Percentiles rank a stretch among this genome's conserved stretches.
Conservation (phyloP, 2,329 filamentous ascomycete genomes). For the Pseudohalonectria lignicola region DNA sequence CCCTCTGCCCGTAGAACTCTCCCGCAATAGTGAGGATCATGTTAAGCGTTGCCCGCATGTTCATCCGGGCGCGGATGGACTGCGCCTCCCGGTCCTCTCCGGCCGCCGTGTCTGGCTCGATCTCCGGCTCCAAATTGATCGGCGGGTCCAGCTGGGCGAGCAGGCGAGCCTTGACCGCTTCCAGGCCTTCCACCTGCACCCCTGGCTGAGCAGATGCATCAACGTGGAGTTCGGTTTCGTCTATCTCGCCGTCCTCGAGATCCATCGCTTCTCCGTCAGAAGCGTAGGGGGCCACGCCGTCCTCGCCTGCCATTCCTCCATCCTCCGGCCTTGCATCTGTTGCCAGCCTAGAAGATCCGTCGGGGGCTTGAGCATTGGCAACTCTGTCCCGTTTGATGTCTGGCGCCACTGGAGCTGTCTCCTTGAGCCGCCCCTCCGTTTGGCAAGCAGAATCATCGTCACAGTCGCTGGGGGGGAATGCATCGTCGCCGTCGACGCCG, state of each 20-base stretch:
- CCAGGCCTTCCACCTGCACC: slow-evolving; percentile 28
- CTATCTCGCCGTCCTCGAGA: slow-evolving; percentile 14
- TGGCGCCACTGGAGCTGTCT: too few relatives aligned
- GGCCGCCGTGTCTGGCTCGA: slow-evolving; percentile 6
- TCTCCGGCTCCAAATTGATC: slow-evolving; percentile 4
- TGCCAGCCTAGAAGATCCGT: too few relatives aligned
- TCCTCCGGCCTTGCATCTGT: background rate
- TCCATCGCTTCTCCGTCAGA: too few relatives aligned
- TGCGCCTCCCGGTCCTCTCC: slow-evolving; percentile 15
- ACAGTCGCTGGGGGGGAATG: too few relatives aligned
- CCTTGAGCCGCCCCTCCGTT: too few relatives aligned
- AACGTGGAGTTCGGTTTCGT: slow-evolving; percentile 28
- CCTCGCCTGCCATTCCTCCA: slow-evolving; percentile 2
- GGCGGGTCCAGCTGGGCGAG: slow-evolving; percentile 29
- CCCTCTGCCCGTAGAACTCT: slow-evolving; percentile 81
- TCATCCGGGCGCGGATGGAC: slow-evolving; percentile 27
- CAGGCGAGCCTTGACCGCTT: slow-evolving; percentile 35
- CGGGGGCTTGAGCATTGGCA: too few relatives aligned
- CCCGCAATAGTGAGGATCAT: slow-evolving; percentile 86
- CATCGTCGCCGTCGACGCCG: slow-evolving; percentile 1
- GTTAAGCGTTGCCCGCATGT: slow-evolving; percentile 65
- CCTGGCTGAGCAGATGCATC: too few relatives aligned
- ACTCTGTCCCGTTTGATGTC: slow-evolving; percentile 5
- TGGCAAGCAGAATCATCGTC: too few relatives aligned
- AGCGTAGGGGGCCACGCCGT: slow-evolving; percentile 12